Evolutionary conservation across 164 flowering plant genomes (phyloP).

Genomic region (Brasenia schreberi): DNA sequence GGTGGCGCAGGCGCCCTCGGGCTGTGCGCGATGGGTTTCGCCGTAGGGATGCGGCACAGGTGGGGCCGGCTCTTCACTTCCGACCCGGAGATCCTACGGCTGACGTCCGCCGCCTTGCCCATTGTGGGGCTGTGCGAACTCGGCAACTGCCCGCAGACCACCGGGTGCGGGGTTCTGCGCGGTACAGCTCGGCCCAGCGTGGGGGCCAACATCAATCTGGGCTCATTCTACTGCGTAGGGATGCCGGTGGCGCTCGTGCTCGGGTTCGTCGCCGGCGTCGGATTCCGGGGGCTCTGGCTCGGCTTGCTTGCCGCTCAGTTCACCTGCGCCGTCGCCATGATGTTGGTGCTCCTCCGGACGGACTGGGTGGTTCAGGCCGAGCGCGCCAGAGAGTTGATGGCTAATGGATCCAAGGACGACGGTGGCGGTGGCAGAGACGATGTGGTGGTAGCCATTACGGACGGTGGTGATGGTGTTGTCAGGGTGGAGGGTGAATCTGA

Average conservation of each 20-base stretch:
- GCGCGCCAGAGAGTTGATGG: conserved; percentile 12
- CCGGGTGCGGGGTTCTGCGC: conserved; percentile 22
- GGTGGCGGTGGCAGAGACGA: neutral
- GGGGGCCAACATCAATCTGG: conserved; percentile 23
- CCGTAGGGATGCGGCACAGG: conserved; percentile 9
- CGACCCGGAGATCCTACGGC: conserved; percentile 12
- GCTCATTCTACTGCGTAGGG: conserved; percentile 22
- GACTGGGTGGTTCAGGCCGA: conserved; percentile 16
- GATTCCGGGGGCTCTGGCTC: conserved; percentile 20
- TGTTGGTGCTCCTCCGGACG: conserved; percentile 12
- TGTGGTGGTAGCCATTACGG: neutral
- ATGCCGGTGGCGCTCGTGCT: conserved; percentile 22
- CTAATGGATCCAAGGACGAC: neutral
- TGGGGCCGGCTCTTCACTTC: conserved; percentile 18
- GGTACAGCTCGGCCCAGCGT: conserved; percentile 19
- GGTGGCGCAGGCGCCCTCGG: conserved; percentile 9
- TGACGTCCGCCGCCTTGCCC: conserved; percentile 17
- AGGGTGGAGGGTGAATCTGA: neutral
- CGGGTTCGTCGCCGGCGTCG: conserved; percentile 13
- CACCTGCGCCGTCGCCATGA: conserved; percentile 18
- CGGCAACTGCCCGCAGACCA: conserved; percentile 24
- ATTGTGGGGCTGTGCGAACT: conserved; percentile 19
- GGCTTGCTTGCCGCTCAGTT: conserved; percentile 23
- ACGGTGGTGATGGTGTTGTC: neutral
- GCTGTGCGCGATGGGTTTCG: conserved; percentile 14